Evolutionary conservation across 2,329 filamentous ascomycete genomes (phyloP).

Genomic region (Neoascochyta sp.): DNA sequence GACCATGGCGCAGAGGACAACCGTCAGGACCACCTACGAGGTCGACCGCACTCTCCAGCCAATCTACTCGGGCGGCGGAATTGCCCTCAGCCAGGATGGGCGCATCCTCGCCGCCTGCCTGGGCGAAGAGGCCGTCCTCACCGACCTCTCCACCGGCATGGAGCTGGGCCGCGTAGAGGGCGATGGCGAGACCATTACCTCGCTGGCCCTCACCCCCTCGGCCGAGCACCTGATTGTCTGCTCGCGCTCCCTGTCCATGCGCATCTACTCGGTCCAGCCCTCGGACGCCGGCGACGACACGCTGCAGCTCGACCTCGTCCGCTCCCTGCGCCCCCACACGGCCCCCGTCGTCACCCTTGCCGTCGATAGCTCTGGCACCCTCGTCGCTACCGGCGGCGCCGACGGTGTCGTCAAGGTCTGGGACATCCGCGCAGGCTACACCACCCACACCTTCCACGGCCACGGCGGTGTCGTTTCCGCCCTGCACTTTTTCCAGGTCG

Average conservation of each 20-base stretch:
- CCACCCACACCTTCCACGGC: conserved; percentile 92
- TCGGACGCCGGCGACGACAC: conserved; percentile 57
- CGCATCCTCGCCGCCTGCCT: conserved; percentile 80
- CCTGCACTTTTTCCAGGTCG: conserved; percentile 82
- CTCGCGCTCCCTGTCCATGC: conserved; percentile 94
- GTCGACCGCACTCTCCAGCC: conserved; percentile 78
- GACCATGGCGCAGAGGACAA: conserved; percentile 54
- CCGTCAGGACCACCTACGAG: conserved; percentile 83
- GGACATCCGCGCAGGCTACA: conserved; percentile 86
- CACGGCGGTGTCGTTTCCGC: conserved; percentile 90
- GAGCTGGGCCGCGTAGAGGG: conserved; percentile 85
- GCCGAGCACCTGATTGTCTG: conserved; percentile 85
- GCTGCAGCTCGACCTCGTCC: conserved; percentile 59
- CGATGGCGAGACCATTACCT: conserved; percentile 69
- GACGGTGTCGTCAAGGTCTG: conserved; percentile 95
- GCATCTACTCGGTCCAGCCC: conserved; percentile 71
- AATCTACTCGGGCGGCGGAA: conserved; percentile 87
- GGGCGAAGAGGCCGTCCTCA: conserved; percentile 88
- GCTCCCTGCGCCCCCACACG: conserved; percentile 83
- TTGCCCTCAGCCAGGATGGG: conserved; percentile 77
- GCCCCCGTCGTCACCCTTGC: conserved; percentile 85
- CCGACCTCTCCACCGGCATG: conserved; percentile 75
- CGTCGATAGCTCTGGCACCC: conserved; percentile 80
- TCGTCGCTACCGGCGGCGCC: conserved; percentile 87
- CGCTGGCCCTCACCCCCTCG: conserved; percentile 74